Conservation (phyloP, 2,329 filamentous ascomycete genomes). For the Amesomyces nigricolor region DNA sequence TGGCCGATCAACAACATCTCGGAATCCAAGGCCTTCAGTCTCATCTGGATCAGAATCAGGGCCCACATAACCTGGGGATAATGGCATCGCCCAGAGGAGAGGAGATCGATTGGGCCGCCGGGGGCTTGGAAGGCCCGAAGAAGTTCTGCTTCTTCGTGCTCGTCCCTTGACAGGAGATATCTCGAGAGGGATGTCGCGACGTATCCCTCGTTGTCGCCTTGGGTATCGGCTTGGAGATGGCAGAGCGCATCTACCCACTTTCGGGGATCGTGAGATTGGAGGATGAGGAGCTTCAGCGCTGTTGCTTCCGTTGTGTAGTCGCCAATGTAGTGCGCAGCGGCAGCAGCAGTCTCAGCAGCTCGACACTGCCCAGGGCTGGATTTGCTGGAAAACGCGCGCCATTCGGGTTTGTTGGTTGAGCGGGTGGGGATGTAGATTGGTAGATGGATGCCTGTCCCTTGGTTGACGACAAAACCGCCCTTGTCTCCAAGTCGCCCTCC, state of each 20-base stretch:
- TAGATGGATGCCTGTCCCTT: constrained; percentile 4
- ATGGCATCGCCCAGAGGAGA: too few relatives aligned
- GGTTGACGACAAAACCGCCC: constrained; percentile 4
- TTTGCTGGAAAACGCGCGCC: constrained; percentile 11
- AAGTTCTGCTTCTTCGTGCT: constrained; percentile 1
- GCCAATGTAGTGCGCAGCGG: constrained; percentile 11
- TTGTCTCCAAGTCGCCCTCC: background rate
- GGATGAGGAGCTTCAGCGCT: constrained; percentile 16
- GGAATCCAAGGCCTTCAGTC: too few relatives aligned
- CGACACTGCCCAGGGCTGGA: constrained; percentile 3
- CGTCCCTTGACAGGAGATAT: constrained; percentile 7
- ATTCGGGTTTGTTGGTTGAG: constrained; percentile 12
- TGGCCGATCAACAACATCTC: too few relatives aligned
- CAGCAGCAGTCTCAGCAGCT: constrained; percentile 9
- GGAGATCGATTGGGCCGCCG: too few relatives aligned
- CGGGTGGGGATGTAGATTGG: constrained; percentile 18
- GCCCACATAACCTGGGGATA: too few relatives aligned
- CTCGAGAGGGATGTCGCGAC: constrained; percentile 19
- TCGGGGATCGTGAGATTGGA: constrained; percentile 14
- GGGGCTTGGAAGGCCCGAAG: background rate
- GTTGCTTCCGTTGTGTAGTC: constrained; percentile 16
- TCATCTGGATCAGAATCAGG: too few relatives aligned
- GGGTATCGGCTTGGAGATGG: constrained; percentile 14
- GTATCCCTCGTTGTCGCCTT: constrained; percentile 21
- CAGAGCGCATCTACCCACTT: constrained; percentile 11